Conservation (phyloP, 441 rosid genomes). For the Theobroma grandiflorum region DNA sequence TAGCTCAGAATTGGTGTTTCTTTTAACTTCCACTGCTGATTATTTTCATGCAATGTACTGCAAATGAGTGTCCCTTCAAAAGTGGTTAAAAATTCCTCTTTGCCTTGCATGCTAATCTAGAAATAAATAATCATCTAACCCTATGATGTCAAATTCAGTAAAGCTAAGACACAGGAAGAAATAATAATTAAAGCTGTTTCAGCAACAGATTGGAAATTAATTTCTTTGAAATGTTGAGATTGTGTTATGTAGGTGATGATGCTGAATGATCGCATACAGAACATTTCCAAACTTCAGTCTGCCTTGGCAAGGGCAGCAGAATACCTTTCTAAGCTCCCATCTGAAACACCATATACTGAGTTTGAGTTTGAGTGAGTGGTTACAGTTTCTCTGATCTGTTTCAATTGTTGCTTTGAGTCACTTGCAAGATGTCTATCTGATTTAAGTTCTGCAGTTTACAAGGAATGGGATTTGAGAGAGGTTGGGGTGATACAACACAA, state of each 20-base stretch:
- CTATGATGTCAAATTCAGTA: too few species aligned
- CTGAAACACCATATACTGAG: constrained; percentile 55
- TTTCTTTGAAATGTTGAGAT: not conserved
- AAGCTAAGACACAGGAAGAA: too few species aligned
- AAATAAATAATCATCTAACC: too few species aligned
- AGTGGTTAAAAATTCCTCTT: not conserved
- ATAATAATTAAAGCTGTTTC: not conserved
- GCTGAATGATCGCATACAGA: constrained; percentile 64
- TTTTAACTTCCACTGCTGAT: not conserved
- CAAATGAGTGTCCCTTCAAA: constrained; percentile 4
- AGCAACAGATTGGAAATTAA: not conserved
- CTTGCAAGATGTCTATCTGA: not conserved
- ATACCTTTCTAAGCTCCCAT: constrained; percentile 56
- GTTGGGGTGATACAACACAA: constrained; percentile 62
- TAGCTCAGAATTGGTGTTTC: not conserved
- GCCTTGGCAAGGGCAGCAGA: constrained; percentile 67
- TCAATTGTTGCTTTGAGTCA: not conserved
- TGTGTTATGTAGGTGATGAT: constrained; percentile 53
- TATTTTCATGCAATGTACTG: not conserved
- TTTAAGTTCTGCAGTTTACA: constrained; percentile 45
- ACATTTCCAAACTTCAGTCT: constrained; percentile 50
- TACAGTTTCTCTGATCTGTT: constrained; percentile 7
- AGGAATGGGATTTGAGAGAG: constrained; percentile 68
- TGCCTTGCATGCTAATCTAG: not conserved
- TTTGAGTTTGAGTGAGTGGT: constrained; percentile 56